Evolutionary conservation across 306 rosid genomes (phyloP).

Genomic region (Prunus campanulata): DNA sequence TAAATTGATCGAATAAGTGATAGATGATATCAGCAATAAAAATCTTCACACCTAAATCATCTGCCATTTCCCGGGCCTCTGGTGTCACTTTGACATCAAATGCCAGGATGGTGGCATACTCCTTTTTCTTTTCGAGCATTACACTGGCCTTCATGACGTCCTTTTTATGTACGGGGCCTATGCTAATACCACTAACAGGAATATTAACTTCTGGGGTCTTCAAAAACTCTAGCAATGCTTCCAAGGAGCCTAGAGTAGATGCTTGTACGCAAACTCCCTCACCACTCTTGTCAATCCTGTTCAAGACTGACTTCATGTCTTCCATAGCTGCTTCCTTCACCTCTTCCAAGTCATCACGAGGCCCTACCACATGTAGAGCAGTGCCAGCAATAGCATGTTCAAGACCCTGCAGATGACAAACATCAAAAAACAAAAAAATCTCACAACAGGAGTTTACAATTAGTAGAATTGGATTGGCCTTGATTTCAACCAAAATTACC

Average conservation of each 20-base stretch:
- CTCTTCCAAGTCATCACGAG: constrained; percentile 80
- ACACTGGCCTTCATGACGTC: constrained; percentile 98
- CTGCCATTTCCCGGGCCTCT: constrained; percentile 90
- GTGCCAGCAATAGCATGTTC: constrained; percentile 97
- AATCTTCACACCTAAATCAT: constrained; percentile 77
- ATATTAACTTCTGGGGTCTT: constrained; percentile 84
- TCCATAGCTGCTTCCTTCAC: constrained; percentile 74
- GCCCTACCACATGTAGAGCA: constrained; percentile 76
- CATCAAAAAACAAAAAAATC: background rate
- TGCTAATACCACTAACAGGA: constrained; percentile 92
- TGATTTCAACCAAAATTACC: constrained; percentile 46
- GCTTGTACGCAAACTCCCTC: constrained; percentile 99
- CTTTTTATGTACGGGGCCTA: constrained; percentile 96
- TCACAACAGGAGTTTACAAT: background rate
- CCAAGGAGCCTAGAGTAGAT: constrained; percentile 93
- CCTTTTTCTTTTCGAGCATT: constrained; percentile 91
- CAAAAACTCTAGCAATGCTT: constrained; percentile 89
- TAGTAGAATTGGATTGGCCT: background rate
- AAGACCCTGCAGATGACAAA: constrained; percentile 63
- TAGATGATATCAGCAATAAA: constrained; percentile 90
- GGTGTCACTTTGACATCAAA: constrained; percentile 97
- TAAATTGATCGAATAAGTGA: constrained; percentile 87
- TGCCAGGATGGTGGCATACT: constrained; percentile 83
- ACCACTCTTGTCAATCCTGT: constrained; percentile 85
- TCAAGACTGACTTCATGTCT: constrained; percentile 78